Base-by-base conservation (phyloP, 495 filamentous ascomycete genomes). In the Penicillium macrosclerotiorum region DNA sequence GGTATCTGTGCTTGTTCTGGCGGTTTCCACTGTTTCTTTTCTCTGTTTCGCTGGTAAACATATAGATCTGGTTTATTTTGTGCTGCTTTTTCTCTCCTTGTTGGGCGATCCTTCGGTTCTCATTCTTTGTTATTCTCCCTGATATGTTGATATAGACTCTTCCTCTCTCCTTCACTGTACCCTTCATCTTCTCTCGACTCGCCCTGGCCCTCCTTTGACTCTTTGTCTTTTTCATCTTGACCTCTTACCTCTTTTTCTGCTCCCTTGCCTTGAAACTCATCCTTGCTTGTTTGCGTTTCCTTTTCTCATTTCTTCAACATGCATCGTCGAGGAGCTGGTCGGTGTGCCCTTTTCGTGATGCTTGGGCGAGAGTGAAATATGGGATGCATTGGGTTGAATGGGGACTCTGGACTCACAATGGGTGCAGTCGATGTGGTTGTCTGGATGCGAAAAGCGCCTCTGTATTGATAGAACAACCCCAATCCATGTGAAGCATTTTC, bases 61-160 rank as follows among this genome's bases (percentile, higher is more conserved):
- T 54, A 54, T 54, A 54, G 47, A 58, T 49, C 22, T 44, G 47
- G 13, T 32, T 37, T 34, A 3, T 31, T 42, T 31, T 52, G 19
- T 44, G 32, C 40, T 42, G 26, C 9, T 18, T 12, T 1, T 17
- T 33, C 9, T 19, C 26, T 31, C 24, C 27, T 41, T 22, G 37
- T 16, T 41, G 8, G 37, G 35, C 35, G 35, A 40, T 36, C 40
- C 33, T 58, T 58, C 51, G 14, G 39, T 59, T 54, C 55, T 59
- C 38, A 44, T 47, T 37, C 16, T 62, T 55, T 62, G 37, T 62
- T 62, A 62, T 41, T 48, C 30, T 54, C 38, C 32, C 43, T 34
- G 22, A 51, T 51, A 51, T 54, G 49, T 62, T 47, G 55, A 56
- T 60, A 62, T 49, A 59, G 46, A 36, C 30, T 45, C 14, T 25